phyloP scores from a whole-genome alignment of 257 asterid species.

The Nemophila menziesii region DNA sequence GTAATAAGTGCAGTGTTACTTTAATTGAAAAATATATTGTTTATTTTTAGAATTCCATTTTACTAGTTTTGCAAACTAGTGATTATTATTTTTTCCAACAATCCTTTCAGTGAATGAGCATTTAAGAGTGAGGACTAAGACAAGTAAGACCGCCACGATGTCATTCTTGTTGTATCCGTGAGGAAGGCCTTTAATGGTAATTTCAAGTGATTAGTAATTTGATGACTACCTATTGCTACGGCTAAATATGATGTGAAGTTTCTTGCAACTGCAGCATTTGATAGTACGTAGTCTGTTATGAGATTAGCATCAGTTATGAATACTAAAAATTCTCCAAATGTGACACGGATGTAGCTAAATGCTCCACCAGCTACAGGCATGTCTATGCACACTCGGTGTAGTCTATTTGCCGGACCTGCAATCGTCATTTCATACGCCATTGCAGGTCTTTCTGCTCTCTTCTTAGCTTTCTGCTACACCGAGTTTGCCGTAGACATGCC shows the following conservation, averaged over 20 bases:
- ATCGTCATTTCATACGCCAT: conserved; percentile 81
- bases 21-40: too few species aligned
- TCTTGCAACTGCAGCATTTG: conserved; percentile 96
- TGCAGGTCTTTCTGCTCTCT: conserved; percentile 91
- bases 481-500: conserved; percentile 98
- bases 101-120: too few species aligned
- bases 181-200: conserved; percentile 41
- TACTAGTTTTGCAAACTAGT: too few species aligned
- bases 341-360: conserved; percentile 80
- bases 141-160: conserved; percentile 60
- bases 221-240: conserved; percentile 50
- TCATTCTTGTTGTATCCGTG: conserved; percentile 73
- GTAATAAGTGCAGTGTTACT: too few species aligned
- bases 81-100: too few species aligned
- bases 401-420: conserved; percentile 97
- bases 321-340: conserved; percentile 81
- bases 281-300: conserved; percentile 70
- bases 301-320: conserved; percentile 79
- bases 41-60: too few species aligned
- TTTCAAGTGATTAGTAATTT: conserved; percentile 46
- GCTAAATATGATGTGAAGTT: conserved; percentile 72
- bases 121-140: conserved; percentile 58
- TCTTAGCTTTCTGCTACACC: conserved; percentile 92
- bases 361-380: conserved; percentile 36
- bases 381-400: conserved; percentile 95